Base-by-base conservation (phyloP, 495 filamentous ascomycete genomes). In the Melanomma pulvis-pyrius region DNA sequence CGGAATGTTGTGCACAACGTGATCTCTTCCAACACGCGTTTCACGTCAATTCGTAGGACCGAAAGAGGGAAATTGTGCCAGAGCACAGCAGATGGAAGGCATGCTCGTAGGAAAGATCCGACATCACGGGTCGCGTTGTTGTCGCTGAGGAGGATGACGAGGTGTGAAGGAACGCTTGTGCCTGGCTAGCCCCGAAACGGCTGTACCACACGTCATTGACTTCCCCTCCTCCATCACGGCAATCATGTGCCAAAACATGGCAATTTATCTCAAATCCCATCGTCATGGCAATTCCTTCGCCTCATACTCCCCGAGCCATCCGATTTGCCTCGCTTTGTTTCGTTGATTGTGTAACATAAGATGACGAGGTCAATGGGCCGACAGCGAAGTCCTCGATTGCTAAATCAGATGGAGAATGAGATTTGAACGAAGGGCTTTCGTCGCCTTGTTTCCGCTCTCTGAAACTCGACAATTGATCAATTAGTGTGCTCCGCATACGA, bases 161-260 rank as follows among this genome's bases (percentile, higher is more conserved):
- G 19, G 17, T 36, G 39, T 34, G 53, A 56, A 24, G 46, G 21
- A 48, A 36, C 32, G 6, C 32, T 36, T 36, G 32, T 36, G 6
- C 32, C 32, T 36, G 32, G 32, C 32, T 36, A 36, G 32, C 13
- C 6, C 32, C 32, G 32, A 36, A 24, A 28, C 19, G 26, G 24
- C 49, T 22, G 29, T 32, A 25, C 28, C 41, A n/a, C n/a, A 61
- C 59, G 59, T 63, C 59, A 63, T 36, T 63, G 56, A 59, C 25
- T 47, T 39, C 34, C 19, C 32, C 36, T 47, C 32, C 4, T 8
- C 24, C 7, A 59, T 28, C 56, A 59, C 41, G 21, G 36, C 46
- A 30, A 62, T 53, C 44, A 62, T 39, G 29, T 56, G 53, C 26
- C 4, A 56, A 56, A 34, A n/a, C 28, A 56, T 34, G 53, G 26